Evolutionary conservation across 1,139 yeast species (phyloP), one percentile per base, ranked within the genome.

Genomic region (Eremothecium coryli): DNA sequence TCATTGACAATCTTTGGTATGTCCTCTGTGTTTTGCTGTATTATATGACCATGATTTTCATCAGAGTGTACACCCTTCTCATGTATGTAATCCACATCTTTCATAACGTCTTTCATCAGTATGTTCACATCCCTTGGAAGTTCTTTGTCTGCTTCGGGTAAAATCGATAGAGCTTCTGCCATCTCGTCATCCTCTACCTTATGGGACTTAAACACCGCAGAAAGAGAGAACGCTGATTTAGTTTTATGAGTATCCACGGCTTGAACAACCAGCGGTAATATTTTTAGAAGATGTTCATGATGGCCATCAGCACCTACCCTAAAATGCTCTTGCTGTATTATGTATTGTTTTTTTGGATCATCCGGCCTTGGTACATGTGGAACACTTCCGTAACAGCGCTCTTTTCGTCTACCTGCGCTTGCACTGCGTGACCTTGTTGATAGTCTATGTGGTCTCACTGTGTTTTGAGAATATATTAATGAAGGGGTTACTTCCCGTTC

Each of bases 1-100:
- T 49, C 47, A 32, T 56, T 57, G 9, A 57, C 66, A n/a, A 56
- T 50, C 20, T 46, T 45, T 4, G 52, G 65, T 45, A 46, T 60
- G 44, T 25, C 50, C 46, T 48, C 56, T 9, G 51, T 57, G 9
- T 50, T 59, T 44, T 23, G 49, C 45, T 48, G 56, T 7, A 50
- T 58, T 8, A 49, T 50, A 9, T 50, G 55, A 15, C 47, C 52
- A 8, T 50, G 52, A 4, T 57, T 60, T n/a, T 42, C 42, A 24
- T 48, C 52, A 25, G 24, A 11, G 13, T 13, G 14, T 20, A 20
- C 22, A 20, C 22, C 22, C 22, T 7, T 8, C 22, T 8, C 10
- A 20, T 20, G 22, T 14, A 9, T 10, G 7, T 20, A 7, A 20
- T 20, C 22, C 22, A 8, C 22, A 8, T 20, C 22, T 20, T 20